These are phyloP conservation scores for Pythium guiyangense DNA, from an alignment of 352 stramenopile species.

Conservation along the genomic window DNA sequence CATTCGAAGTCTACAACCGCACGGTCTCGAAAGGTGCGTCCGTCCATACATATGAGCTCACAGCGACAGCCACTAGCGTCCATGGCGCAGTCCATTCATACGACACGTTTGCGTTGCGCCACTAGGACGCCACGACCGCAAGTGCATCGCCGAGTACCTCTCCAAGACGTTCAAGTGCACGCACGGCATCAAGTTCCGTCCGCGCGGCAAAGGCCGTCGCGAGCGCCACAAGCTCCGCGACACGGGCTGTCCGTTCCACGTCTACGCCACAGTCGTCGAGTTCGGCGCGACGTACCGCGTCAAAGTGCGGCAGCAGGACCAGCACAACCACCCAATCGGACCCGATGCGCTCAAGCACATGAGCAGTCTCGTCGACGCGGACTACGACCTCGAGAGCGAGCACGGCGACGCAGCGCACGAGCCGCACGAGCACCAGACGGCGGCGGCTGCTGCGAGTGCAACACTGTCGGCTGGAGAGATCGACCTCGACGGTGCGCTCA, in stretches of 20 bases:
- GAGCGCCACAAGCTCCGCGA: constrained; percentile 64
- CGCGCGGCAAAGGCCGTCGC: constrained; percentile 60
- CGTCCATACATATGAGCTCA: neutral
- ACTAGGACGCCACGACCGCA: constrained; percentile 60
- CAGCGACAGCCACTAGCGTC: too few relatives aligned
- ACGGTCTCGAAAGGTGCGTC: constrained; percentile 65
- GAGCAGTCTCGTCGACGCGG: constrained; percentile 42
- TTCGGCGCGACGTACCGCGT: constrained; percentile 60
- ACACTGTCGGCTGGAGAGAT: neutral
- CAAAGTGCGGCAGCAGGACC: constrained; percentile 62
- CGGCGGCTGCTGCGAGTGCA: neutral
- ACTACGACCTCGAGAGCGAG: constrained; percentile 46
- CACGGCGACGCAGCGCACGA: too few relatives aligned
- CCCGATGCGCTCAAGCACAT: constrained; percentile 60
- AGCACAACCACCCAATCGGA: constrained; percentile 77
- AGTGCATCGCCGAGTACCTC: constrained; percentile 66
- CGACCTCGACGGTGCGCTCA: too few relatives aligned
- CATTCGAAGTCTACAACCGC: constrained; percentile 84
- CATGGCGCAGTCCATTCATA: too few relatives aligned
- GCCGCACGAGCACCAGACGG: neutral
- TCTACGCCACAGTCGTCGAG: constrained; percentile 72
- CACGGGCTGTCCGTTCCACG: constrained; percentile 75
- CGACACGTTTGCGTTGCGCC: too few relatives aligned
- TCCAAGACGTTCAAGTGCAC: constrained; percentile 86
- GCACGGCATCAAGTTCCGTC: constrained; percentile 80